These are phyloP conservation scores for Sphaerulina musiva DNA, from an alignment of 2,329 filamentous ascomycete species.

Conservation along the genomic window DNA sequence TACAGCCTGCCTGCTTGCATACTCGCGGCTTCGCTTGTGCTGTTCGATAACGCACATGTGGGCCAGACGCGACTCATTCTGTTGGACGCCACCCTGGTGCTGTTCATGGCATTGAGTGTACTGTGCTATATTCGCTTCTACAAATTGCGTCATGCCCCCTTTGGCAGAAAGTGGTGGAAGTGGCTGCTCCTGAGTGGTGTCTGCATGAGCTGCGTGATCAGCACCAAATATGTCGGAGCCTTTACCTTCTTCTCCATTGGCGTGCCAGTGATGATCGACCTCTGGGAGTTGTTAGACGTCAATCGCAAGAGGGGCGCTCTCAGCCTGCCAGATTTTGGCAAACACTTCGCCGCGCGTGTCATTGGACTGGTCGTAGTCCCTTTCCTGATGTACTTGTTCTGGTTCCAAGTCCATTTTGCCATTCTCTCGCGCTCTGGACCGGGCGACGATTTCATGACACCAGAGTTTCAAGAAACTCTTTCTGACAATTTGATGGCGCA, in stretches of 20 bases:
- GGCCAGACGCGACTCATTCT: constrained; percentile 93
- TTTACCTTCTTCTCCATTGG: constrained; percentile 98
- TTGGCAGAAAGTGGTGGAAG: constrained; percentile 98
- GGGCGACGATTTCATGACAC: constrained; percentile 97
- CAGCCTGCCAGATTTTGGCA: constrained; percentile 68
- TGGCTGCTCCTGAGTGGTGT: constrained; percentile 96
- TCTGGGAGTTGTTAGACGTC: constrained; percentile 90
- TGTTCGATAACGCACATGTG: constrained; percentile 97
- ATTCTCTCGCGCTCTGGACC: constrained; percentile 83
- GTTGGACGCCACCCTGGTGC: constrained; percentile 84
- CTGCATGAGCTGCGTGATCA: constrained; percentile 92
- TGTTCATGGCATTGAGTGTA: constrained; percentile 93
- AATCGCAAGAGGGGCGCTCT: constrained; percentile 78
- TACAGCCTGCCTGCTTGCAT: constrained; percentile 92
- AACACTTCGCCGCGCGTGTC: constrained; percentile 85
- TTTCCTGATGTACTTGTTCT: constrained; percentile 97
- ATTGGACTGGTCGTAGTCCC: constrained; percentile 82
- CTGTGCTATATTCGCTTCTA: constrained; percentile 96
- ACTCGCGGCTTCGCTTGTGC: constrained; percentile 74
- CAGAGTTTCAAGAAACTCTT: constrained; percentile 94
- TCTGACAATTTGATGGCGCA: constrained; percentile 90
- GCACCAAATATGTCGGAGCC: constrained; percentile 92
- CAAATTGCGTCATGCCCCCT: constrained; percentile 83
- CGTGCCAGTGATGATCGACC: constrained; percentile 83
- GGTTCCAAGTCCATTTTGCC: constrained; percentile 98